A percentile compares a stretch with the other conserved stretches of the same genome.
Evolutionary conservation across 225 moss, liverwort and hornwort species (phyloP).

Genomic region (Climacium dendroides): DNA sequence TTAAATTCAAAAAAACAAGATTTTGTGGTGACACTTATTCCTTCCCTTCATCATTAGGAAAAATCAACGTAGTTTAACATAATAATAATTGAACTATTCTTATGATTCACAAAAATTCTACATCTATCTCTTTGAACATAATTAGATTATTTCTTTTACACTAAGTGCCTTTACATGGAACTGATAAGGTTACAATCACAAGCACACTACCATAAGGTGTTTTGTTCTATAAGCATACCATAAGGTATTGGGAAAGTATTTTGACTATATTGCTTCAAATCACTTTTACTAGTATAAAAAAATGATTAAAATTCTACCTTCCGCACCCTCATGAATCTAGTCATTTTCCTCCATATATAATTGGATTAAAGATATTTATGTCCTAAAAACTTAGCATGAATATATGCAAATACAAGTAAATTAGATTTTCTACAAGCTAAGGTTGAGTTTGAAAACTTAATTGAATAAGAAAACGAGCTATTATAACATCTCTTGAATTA

Average conservation of each 20-base stretch:
- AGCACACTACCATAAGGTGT: accelerated
- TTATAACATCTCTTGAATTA: not conserved
- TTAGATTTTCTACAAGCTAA: not conserved
- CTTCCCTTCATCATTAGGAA: accelerated
- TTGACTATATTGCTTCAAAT: not conserved
- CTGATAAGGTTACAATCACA: not conserved
- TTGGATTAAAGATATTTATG: not conserved
- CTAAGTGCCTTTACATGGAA: accelerated
- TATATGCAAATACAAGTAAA: accelerated
- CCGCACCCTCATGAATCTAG: not conserved
- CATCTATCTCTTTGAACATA: accelerated
- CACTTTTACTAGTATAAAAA: too few species aligned
- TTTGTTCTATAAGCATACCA: not conserved
- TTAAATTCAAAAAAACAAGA: not conserved
- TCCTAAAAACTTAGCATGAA: too few species aligned
- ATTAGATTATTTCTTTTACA: not conserved
- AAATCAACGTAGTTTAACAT: not conserved
- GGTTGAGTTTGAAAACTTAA: not conserved
- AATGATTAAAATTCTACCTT: not conserved
- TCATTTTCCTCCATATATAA: accelerated
- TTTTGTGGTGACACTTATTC: too few species aligned
- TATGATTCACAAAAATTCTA: accelerated
- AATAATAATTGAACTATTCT: not conserved
- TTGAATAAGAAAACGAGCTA: not conserved
- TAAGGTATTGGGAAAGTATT: too few species aligned